phyloP scores from a whole-genome alignment of 1,139 yeast species.

The Scheffersomyces segobiensis region DNA sequence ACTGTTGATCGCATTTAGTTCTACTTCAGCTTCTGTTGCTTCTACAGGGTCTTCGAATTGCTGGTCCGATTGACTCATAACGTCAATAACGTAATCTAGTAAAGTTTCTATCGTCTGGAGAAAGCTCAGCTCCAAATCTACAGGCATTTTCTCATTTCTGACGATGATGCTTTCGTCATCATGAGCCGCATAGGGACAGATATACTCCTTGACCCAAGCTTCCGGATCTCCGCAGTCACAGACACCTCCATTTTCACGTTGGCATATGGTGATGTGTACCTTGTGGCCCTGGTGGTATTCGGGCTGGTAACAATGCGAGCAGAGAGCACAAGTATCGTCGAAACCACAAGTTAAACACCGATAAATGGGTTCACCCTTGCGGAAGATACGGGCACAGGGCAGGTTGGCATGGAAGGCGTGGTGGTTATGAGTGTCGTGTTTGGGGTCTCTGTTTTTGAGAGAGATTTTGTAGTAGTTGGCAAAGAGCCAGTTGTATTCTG shows the following conservation, averaged over 20 bases:
- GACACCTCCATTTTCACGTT: constrained; percentile 85
- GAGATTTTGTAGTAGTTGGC: constrained; percentile 28
- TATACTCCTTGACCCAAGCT: constrained; percentile 48
- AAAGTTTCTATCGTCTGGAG: constrained; percentile 51
- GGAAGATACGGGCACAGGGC: constrained; percentile 76
- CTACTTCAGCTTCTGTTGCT: constrained; percentile 20
- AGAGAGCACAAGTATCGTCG: constrained; percentile 86
- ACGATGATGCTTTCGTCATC: constrained; percentile 4
- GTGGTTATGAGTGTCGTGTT: constrained; percentile 27
- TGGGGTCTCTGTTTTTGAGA: constrained; percentile 20
- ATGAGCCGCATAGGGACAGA: constrained; percentile 25
- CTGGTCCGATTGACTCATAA: constrained; percentile 50
- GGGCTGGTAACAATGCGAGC: constrained; percentile 74
- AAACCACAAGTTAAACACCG: constrained; percentile 81
- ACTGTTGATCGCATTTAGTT: constrained; percentile 27
- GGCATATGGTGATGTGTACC: constrained; percentile 70
- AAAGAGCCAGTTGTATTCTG: constrained; percentile 40
- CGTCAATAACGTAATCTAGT: constrained; percentile 77
- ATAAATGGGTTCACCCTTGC: constrained; percentile 85
- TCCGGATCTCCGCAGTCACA: constrained; percentile 69
- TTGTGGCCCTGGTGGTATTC: constrained; percentile 76
- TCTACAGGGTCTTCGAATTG: constrained; percentile 32
- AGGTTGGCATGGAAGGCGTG: constrained; percentile 61
- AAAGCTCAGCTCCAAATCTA: constrained; percentile 33
- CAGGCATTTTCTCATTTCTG: constrained; percentile 27